Percentiles rank a stretch among this genome's conserved stretches.
phyloP scores from a whole-genome alignment of 495 filamentous ascomycete species.

The Trypethelium eluteriae region DNA sequence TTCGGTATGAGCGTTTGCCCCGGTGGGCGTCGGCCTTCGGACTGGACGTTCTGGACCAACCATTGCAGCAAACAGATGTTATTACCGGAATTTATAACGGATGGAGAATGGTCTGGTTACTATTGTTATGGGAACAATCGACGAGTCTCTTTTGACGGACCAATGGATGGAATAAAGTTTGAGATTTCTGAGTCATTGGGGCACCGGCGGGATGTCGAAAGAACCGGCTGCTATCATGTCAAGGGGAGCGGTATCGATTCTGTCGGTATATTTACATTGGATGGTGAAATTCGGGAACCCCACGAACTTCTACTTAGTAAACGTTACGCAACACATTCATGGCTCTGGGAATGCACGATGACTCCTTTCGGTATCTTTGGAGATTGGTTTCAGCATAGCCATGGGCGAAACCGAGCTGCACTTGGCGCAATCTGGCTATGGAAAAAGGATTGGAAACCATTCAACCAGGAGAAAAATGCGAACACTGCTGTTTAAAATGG shows the following conservation, averaged over 20 bases:
- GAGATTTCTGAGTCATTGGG: neutral
- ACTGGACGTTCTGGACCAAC: neutral
- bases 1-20: neutral
- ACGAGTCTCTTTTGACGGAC: neutral
- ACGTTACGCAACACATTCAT: neutral
- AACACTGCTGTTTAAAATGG: too few relatives aligned
- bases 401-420: neutral
- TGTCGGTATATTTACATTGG: neutral
- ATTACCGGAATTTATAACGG: neutral
- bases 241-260: neutral
- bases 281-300: neutral
- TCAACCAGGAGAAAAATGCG: neutral
- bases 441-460: conserved; percentile 5
- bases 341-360: conserved; percentile 4
- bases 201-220: too few relatives aligned
- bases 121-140: neutral
- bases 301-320: neutral
- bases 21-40: neutral
- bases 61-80: neutral
- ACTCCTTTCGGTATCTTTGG: conserved; percentile 4
- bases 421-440: neutral
- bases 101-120: conserved; percentile 2
- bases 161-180: neutral
- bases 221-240: neutral
- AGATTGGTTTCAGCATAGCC: neutral